Conservation (phyloP, 768 basidiomycete genomes). For the Pleurotus cornucopiae region DNA sequence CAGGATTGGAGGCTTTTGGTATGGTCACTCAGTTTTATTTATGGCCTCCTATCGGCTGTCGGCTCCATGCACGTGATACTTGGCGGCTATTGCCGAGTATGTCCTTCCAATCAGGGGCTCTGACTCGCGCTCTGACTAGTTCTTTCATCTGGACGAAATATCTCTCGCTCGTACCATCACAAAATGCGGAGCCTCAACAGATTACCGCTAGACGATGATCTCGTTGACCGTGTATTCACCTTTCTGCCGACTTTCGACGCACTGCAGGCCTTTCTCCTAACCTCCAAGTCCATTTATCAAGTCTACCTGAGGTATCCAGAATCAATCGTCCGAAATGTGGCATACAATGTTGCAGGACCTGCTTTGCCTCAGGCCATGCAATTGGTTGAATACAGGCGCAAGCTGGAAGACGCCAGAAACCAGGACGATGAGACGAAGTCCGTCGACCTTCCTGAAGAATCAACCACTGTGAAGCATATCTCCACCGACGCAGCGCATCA, state of each 20-base stretch:
- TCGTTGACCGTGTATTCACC: slow-evolving; percentile 20
- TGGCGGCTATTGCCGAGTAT: too few relatives aligned
- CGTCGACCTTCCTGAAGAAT: slow-evolving; percentile 5
- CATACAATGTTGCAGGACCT: slow-evolving; percentile 21
- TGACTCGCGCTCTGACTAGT: background rate
- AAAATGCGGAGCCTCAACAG: background rate
- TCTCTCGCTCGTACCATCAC: too few relatives aligned
- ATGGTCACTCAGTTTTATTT: too few relatives aligned
- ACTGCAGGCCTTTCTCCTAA: slow-evolving; percentile 14
- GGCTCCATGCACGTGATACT: too few relatives aligned
- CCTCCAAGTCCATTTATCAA: slow-evolving; percentile 18
- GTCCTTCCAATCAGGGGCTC: too few relatives aligned
- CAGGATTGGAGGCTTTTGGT: too few relatives aligned
- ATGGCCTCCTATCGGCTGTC: too few relatives aligned
- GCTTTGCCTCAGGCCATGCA: slow-evolving; percentile 21
- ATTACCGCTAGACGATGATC: slow-evolving; percentile 18
- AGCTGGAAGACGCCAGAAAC: background rate
- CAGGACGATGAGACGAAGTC: background rate
- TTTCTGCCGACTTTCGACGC: slow-evolving; percentile 17
- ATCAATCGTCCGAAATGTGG: slow-evolving; percentile 19
- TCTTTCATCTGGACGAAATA: too few relatives aligned
- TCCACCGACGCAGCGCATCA: slow-evolving; percentile 3
- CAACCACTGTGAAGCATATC: background rate
- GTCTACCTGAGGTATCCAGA: slow-evolving; percentile 19
- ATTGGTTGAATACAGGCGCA: slow-evolving; percentile 10